Percentiles rank a stretch among this genome's conserved stretches.
These are phyloP conservation scores for Yarrowia osloensis DNA, from an alignment of 805 yeast species.

Conservation along the genomic window DNA sequence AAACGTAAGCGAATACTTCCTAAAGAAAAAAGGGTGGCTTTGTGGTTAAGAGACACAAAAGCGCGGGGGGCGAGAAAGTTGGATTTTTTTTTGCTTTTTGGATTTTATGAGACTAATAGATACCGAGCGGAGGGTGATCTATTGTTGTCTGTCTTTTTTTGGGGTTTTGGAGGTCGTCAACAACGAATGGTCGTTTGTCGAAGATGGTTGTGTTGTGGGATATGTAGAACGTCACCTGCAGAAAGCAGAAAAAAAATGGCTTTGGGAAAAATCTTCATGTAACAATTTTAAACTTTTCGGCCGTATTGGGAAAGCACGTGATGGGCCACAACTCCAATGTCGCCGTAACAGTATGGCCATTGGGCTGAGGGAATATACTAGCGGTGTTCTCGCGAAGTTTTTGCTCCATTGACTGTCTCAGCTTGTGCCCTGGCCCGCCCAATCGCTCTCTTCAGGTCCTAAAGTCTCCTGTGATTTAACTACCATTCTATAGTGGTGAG, in stretches of 20 bases:
- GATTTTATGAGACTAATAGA: slow-evolving; percentile 11
- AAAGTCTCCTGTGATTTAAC: not conserved
- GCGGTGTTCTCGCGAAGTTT: not conserved
- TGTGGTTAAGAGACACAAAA: slow-evolving; percentile 27
- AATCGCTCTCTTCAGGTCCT: no score
- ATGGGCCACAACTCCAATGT: not conserved
- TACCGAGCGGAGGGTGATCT: slow-evolving; percentile 26
- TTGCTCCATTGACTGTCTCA: not conserved
- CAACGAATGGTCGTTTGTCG: slow-evolving; percentile 29
- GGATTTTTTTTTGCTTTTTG: slow-evolving; percentile 19
- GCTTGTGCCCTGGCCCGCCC: not conserved
- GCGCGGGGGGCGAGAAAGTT: slow-evolving; percentile 18
- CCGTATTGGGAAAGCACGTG: slow-evolving; percentile 30
- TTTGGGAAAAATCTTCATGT: slow-evolving; percentile 29
- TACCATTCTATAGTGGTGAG: not conserved
- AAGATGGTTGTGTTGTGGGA: slow-evolving; percentile 31
- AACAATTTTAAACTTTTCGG: slow-evolving; percentile 11
- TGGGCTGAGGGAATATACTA: not conserved
- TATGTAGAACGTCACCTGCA: slow-evolving; percentile 31
- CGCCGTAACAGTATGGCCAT: not conserved
- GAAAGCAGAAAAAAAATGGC: not conserved
- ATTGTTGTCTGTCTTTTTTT: slow-evolving; percentile 27
- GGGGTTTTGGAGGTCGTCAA: slow-evolving; percentile 29
- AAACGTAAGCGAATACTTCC: slow-evolving; percentile 20
- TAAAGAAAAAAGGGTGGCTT: slow-evolving; percentile 9